These are phyloP conservation scores for Udeniomyces megalosporus DNA, from an alignment of 768 basidiomycete genomes.

Conservation along the genomic window DNA sequence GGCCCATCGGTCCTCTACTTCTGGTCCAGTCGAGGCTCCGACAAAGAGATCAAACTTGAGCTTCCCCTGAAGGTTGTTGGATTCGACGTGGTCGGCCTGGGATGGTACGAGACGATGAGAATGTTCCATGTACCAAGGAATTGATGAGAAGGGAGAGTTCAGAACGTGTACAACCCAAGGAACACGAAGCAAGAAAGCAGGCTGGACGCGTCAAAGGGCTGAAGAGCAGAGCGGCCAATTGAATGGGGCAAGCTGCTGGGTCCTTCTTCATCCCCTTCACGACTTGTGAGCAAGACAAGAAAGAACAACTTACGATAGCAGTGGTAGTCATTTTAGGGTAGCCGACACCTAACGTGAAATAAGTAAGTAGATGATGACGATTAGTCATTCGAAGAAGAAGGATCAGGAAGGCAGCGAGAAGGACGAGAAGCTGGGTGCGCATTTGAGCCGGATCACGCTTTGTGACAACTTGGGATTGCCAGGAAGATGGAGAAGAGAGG, in stretches of 20 bases:
- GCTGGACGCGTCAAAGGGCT: too few species aligned
- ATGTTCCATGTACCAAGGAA: too few species aligned
- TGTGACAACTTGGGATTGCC: not conserved
- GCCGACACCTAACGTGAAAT: slow-evolving; percentile 19
- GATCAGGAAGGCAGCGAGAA: not conserved
- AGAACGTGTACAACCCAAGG: not conserved
- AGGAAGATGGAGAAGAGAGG: not conserved
- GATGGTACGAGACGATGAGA: not conserved
- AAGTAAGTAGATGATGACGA: too few species aligned
- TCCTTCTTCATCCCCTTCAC: too few species aligned
- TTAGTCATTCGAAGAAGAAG: not conserved
- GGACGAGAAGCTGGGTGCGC: not conserved
- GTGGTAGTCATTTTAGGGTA: slow-evolving; percentile 19
- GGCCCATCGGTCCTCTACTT: slow-evolving; percentile 21
- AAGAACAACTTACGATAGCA: not conserved
- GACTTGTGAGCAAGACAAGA: not conserved
- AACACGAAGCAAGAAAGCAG: not conserved
- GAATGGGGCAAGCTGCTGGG: too few species aligned
- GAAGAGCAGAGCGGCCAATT: too few species aligned
- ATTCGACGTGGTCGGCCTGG: slow-evolving; percentile 23
- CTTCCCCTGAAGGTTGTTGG: slow-evolving; percentile 22
- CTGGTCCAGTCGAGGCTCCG: slow-evolving; percentile 17
- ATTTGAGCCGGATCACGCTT: not conserved
- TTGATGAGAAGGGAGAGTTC: too few species aligned
- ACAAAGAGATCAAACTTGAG: slow-evolving; percentile 20